Base-by-base conservation (phyloP, 2,329 filamentous ascomycete species). In the Periconia digitata region DNA sequence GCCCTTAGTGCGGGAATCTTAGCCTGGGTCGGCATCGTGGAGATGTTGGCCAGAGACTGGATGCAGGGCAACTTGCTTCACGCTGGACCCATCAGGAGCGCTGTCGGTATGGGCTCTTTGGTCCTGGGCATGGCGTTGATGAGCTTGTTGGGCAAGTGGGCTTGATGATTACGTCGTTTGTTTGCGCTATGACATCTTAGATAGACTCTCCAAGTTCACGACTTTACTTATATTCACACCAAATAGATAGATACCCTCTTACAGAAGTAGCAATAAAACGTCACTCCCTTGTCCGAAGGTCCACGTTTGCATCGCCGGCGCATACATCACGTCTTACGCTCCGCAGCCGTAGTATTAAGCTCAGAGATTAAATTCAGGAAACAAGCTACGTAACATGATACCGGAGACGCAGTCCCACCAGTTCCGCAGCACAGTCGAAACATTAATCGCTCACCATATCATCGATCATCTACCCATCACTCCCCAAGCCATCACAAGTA, bases 1-100 rank as follows among this genome's bases (percentile, higher is more conserved):
- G 85, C 87, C 6, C 63, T 91, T 8, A 88, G 84, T 1, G 86
- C 88, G 0, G 88, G 88, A 22, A 89, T 92, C 38, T 75, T 92
- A 24, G 74, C 87, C n/a, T 92, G 88, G 86, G 87, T 91, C 2
- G 86, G 86, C 2, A 71, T 91, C 1, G 87, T 91, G 0, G 87
- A 91, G 72, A 90, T 92, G 86, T 85, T 85, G 82, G 85, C 85
- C 2, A 75, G 80, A 35, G 88, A 92, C 63, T 92, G 88, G 88
- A 79, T 86, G 58, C 72, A 69, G 24, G 72, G 71, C 2, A 53
- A 54, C 12, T 69, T 88, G 66, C 67, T 79, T 15, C 70, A 80
- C 23, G 78, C 84, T 0, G 67, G 77, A 0, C 32, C 77, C 1
- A 22, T 75, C 0, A 79, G 76, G 47, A 83, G 82, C 0, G 29